Conservation (phyloP, 1,284 basidiomycete species). For the Thelephora terrestris region DNA sequence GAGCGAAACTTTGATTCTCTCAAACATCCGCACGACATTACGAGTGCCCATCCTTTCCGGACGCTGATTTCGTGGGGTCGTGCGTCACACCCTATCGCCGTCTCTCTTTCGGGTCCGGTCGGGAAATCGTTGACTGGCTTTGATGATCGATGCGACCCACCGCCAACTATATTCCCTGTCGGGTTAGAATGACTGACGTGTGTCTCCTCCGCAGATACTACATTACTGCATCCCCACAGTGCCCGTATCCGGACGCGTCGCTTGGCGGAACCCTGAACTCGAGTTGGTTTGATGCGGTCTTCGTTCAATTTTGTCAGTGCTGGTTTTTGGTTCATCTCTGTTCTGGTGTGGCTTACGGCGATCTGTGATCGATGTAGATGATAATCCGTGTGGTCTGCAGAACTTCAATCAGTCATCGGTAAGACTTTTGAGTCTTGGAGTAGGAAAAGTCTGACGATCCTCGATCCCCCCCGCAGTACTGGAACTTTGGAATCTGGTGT, state of each 20-base stretch:
- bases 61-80: too few relatives aligned
- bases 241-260: constrained; percentile 44
- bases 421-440: constrained; percentile 11
- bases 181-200: not conserved
- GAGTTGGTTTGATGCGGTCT: constrained; percentile 47
- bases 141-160: too few relatives aligned
- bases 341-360: constrained; percentile 3
- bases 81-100: too few relatives aligned
- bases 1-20: constrained; percentile 12
- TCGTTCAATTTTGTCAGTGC: constrained; percentile 37
- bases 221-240: constrained; percentile 45
- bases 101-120: too few relatives aligned
- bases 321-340: not conserved
- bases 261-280: constrained; percentile 41
- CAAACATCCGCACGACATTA: too few relatives aligned
- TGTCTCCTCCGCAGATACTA: constrained; percentile 35
- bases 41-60: too few relatives aligned
- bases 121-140: too few relatives aligned
- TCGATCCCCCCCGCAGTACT: constrained; percentile 25
- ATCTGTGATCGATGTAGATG: constrained; percentile 26
- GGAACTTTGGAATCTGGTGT: constrained; percentile 46
- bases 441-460: not conserved
- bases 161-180: not conserved
- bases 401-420: constrained; percentile 31
- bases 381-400: constrained; percentile 40